Conservation (phyloP, 1,284 basidiomycete genomes). For the Hemileia vastatrix region DNA sequence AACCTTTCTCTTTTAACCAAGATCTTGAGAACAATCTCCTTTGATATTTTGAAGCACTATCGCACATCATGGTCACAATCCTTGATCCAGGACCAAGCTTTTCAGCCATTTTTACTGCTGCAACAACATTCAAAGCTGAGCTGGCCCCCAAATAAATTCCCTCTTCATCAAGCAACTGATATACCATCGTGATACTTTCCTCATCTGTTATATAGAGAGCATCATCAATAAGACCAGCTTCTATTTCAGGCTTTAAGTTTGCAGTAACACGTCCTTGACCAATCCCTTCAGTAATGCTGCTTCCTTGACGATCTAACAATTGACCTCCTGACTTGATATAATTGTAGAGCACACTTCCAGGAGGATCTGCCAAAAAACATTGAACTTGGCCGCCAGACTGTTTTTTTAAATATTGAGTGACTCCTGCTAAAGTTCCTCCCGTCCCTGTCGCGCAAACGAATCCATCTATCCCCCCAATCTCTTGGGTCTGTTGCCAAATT, state of each 20-base stretch:
- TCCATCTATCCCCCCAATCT: conserved; percentile 38
- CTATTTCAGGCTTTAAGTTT: conserved; percentile 77
- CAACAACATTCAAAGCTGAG: conserved; percentile 88
- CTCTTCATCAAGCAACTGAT: conserved; percentile 81
- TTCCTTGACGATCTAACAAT: conserved; percentile 62
- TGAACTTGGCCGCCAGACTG: conserved; percentile 37
- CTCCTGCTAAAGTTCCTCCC: conserved; percentile 43
- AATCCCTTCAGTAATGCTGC: conserved; percentile 96
- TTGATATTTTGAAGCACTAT: conserved; percentile 85
- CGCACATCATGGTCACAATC: conserved; percentile 81
- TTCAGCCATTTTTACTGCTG: conserved; percentile 76
- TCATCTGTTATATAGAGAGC: conserved; percentile 79
- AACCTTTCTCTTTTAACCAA: conserved; percentile 77
- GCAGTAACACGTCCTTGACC: conserved; percentile 95
- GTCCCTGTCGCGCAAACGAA: conserved; percentile 45
- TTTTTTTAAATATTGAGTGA: conserved; percentile 41
- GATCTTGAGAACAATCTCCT: conserved; percentile 87
- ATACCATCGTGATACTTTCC: conserved; percentile 86
- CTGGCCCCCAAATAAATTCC: conserved; percentile 95
- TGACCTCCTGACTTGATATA: conserved; percentile 69
- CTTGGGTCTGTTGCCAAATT: conserved; percentile 43
- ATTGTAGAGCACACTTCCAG: conserved; percentile 81
- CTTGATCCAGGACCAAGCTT: conserved; percentile 69
- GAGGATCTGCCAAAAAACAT: conserved; percentile 53
- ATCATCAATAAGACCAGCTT: conserved; percentile 57